Evolutionary conservation across 164 flowering plant species (phyloP), one percentile per base, ranked within the genome.

Genomic region (Magnolia changhungtana): DNA sequence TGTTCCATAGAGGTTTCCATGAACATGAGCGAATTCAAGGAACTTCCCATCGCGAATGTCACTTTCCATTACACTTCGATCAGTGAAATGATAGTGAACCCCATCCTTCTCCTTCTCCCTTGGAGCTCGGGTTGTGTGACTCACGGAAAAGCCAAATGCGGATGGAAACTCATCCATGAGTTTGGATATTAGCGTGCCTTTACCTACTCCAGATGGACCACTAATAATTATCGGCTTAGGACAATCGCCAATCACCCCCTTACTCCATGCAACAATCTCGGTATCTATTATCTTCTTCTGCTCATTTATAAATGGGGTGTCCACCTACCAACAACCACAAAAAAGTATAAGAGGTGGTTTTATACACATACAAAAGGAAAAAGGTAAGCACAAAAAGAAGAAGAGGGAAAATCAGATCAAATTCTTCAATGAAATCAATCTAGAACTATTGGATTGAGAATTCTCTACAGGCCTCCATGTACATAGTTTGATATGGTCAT

Each of bases 161-260:
- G 92, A 84, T 14, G 98, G 98, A 64, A 89, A 94, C 73, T 96
- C 98, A 75, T 88, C 84, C 98, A 92, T 96, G 72, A 96, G 92
- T 81, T 87, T 90, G n/a, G 87, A 68, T 80, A 96, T 96, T 63
- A 96, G 73, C 14, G 99, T 96, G 23, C 99, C 98, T 85, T 96
- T 96, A 5, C 99, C 99, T 18, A 96, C 99, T 52, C 99, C 99
- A 73, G 99, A 96, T 72, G 99, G 99, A 71, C 99, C 99, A 78
- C 97, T 92, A 10, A 96, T 91, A 76, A 96, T 92, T 74, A 94
- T 75, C 18, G 98, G 99, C 86, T 88, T 91, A 73, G 85, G 86
- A 77, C 85, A 86, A 72, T 86, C 82, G n/a, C 98, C 98, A 8
- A 69, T 77, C 52, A 90, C 91, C 23, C 96, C 97, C 78, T 86